Percentiles rank a stretch among this genome's conserved stretches.
These are phyloP conservation scores for Asparagopsis taxiformis DNA, from an alignment of 31 red algal genomes.

Conservation along the genomic window DNA sequence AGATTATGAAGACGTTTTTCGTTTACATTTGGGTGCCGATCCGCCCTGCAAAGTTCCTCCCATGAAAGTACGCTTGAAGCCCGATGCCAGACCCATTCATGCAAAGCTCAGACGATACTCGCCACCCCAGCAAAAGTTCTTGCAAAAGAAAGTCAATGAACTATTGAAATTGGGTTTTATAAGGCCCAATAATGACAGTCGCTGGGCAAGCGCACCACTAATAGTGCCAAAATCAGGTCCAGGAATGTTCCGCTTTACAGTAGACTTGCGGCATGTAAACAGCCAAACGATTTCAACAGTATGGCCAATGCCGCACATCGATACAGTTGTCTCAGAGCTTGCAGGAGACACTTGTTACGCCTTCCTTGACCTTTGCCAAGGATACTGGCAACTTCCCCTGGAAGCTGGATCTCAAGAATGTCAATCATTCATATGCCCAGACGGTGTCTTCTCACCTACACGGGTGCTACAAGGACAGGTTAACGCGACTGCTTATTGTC, in stretches of 20 bases:
- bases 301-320: neutral
- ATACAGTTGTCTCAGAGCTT: neutral
- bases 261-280: neutral
- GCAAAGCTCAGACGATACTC: slow-evolving; percentile 1
- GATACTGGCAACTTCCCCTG: slow-evolving; percentile 4
- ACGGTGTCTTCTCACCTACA: slow-evolving; percentile 1
- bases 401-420: slow-evolving; percentile 6
- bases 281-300: neutral
- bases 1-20: neutral
- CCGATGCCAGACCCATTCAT: neutral
- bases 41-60: neutral
- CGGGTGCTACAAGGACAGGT: slow-evolving; percentile 9
- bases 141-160: slow-evolving; percentile 4
- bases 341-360: neutral
- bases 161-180: neutral
- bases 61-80: neutral
- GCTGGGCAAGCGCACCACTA: neutral
- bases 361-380: slow-evolving; percentile 1
- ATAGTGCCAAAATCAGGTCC: neutral
- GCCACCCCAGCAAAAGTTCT: neutral
- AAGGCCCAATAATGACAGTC: neutral
- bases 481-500: neutral
- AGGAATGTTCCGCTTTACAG: neutral
- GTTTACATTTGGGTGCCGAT: neutral
- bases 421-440: slow-evolving; percentile 7